phyloP scores from a whole-genome alignment of 257 asterid species.

The Ilex asprella region DNA sequence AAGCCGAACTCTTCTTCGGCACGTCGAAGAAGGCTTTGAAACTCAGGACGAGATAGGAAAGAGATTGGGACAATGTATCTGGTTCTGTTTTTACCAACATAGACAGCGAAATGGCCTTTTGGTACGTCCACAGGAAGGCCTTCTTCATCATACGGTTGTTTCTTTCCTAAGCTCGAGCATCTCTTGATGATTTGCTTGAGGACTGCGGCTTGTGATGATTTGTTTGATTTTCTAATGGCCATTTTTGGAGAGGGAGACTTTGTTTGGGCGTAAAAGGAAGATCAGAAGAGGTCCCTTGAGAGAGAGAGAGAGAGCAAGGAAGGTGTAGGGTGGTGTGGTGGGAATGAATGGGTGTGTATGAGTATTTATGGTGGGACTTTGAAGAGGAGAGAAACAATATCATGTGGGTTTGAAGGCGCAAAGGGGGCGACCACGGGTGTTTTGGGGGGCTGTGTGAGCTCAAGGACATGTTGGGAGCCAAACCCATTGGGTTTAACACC shows the following conservation, averaged over 20 bases:
- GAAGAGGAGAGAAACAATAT: constrained; percentile 19
- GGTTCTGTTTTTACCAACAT: constrained; percentile 43
- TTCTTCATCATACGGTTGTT: constrained; percentile 19
- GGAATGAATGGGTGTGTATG: constrained; percentile 22
- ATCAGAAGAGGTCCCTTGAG: too few species aligned
- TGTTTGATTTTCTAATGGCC: constrained; percentile 38
- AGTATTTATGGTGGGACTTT: constrained; percentile 19
- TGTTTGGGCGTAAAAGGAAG: neutral
- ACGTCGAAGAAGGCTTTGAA: constrained; percentile 29
- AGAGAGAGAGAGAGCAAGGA: neutral
- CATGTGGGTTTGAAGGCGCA: constrained; percentile 51
- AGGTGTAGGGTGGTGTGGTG: constrained; percentile 17
- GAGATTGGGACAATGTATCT: constrained; percentile 48
- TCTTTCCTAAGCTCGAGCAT: constrained; percentile 46
- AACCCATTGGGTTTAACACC: constrained; percentile 6
- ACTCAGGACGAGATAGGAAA: constrained; percentile 28
- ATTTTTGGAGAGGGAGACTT: constrained; percentile 13
- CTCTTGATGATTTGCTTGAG: constrained; percentile 47
- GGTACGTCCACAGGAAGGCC: constrained; percentile 54
- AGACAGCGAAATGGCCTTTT: constrained; percentile 51
- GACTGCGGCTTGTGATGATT: constrained; percentile 40
- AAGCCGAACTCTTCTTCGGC: constrained; percentile 63
- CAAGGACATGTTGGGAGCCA: constrained; percentile 11
- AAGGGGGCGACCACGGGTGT: constrained; percentile 1
- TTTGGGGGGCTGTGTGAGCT: neutral